phyloP scores from a whole-genome alignment of 257 asterid species.

The Solanum chaucha region DNA sequence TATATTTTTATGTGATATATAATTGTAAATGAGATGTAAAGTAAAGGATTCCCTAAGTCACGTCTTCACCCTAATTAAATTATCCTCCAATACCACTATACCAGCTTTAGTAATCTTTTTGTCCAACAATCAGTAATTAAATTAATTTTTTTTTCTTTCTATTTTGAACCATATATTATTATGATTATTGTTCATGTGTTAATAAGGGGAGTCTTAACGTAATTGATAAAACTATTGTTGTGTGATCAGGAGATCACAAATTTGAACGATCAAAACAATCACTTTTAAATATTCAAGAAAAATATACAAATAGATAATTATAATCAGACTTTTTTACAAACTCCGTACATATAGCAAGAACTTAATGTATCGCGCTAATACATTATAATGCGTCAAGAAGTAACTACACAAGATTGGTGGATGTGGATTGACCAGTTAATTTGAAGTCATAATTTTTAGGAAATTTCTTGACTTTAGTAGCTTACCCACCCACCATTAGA shows the following conservation, averaged over 20 bases:
- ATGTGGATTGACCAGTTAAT: neutral
- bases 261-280: too few species aligned
- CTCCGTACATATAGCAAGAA: too few species aligned
- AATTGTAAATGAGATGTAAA: constrained; percentile 22
- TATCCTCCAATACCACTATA: neutral
- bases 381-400: neutral
- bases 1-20: constrained; percentile 11
- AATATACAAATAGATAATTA: neutral
- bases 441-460: neutral
- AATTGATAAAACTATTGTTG: neutral
- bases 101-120: neutral
- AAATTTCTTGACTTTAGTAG: neutral
- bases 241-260: accelerated
- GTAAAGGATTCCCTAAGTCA: constrained; percentile 41
- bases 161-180: neutral
- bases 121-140: neutral
- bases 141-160: neutral
- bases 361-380: accelerated
- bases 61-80: constrained; percentile 12
- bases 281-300: too few species aligned
- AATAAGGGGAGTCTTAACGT: accelerated
- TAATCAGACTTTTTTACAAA: accelerated
- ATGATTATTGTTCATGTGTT: neutral
- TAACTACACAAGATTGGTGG: neutral
- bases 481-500: neutral